A percentile compares a stretch with the other conserved stretches of the same genome.
Conservation (phyloP, 371 early-diverging fungal species). For the Capniomyces stellatus region DNA sequence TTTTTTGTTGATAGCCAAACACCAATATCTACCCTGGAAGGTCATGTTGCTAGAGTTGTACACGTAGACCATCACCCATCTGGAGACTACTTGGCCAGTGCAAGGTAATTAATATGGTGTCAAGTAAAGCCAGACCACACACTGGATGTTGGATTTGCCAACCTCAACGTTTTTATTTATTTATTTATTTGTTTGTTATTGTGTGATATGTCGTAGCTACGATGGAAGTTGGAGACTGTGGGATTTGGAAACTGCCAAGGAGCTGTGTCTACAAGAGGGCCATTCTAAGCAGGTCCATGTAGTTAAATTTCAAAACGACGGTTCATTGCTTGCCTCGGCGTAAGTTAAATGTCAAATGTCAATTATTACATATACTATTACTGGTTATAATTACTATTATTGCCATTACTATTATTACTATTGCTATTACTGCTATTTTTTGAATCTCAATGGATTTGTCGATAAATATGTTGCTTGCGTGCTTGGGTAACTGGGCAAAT, state of each 20-base stretch:
- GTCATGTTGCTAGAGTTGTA: slow-evolving; percentile 71
- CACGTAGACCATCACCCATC: slow-evolving; percentile 81
- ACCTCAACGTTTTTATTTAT: background rate
- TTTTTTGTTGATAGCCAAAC: slow-evolving; percentile 38
- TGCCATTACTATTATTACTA: background rate
- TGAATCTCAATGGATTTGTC: background rate
- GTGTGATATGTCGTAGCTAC: slow-evolving; percentile 27
- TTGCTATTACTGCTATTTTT: background rate
- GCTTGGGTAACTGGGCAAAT: slow-evolving; percentile 26
- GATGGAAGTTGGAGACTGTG: slow-evolving; percentile 92
- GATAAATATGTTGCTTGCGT: background rate
- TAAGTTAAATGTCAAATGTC: slow-evolving; percentile 18
- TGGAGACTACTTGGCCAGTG: slow-evolving; percentile 70
- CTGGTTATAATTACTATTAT: background rate
- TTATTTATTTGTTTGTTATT: background rate
- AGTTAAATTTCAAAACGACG: slow-evolving; percentile 79
- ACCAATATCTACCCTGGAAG: slow-evolving; percentile 57
- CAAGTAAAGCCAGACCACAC: too few relatives aligned
- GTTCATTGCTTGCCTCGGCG: slow-evolving; percentile 74
- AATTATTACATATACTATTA: background rate
- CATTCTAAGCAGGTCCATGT: slow-evolving; percentile 83
- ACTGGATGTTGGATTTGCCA: too few relatives aligned
- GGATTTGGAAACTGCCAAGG: slow-evolving; percentile 59
- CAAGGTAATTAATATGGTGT: slow-evolving; percentile 20
- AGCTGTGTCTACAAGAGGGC: slow-evolving; percentile 80